Evolutionary conservation across 306 rosid species (phyloP).

Genomic region (Dalbergia oliveri): DNA sequence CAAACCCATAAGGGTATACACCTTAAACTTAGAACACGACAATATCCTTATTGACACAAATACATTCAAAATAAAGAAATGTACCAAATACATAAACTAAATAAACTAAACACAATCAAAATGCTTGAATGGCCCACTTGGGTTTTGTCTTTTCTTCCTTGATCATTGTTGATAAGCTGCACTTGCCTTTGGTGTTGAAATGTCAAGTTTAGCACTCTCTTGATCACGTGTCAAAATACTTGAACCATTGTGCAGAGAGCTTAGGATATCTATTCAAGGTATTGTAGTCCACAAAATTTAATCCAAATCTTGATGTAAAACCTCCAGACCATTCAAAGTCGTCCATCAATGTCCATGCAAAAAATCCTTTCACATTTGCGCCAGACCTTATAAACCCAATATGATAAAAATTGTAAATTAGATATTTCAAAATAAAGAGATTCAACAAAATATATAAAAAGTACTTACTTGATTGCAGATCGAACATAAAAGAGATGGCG

Average conservation of each 20-base stretch:
- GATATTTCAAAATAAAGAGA: not conserved
- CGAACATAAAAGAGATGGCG: constrained; percentile 61
- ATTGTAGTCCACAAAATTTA: constrained; percentile 60
- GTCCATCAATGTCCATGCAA: constrained; percentile 76
- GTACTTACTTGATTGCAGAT: constrained; percentile 59
- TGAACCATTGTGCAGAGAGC: constrained; percentile 67
- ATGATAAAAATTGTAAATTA: not conserved
- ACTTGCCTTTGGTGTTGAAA: too few relatives aligned
- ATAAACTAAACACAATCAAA: too few relatives aligned
- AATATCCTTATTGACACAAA: too few relatives aligned
- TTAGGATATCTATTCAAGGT: constrained; percentile 55
- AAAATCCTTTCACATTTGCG: constrained; percentile 63
- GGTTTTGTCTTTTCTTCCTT: too few relatives aligned
- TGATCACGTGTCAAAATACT: constrained; percentile 30
- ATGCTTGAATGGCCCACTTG: too few relatives aligned
- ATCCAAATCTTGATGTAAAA: constrained; percentile 59
- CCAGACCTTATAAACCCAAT: constrained; percentile 47
- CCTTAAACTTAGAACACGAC: too few relatives aligned
- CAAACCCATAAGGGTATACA: too few relatives aligned
- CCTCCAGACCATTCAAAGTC: constrained; percentile 69
- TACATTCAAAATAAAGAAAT: too few relatives aligned
- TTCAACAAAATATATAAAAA: not conserved
- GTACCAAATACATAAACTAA: too few relatives aligned
- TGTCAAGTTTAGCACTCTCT: too few relatives aligned
- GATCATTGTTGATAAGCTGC: too few relatives aligned